phyloP scores from a whole-genome alignment of 441 rosid genomes.

The Populus trichocarpa region DNA sequence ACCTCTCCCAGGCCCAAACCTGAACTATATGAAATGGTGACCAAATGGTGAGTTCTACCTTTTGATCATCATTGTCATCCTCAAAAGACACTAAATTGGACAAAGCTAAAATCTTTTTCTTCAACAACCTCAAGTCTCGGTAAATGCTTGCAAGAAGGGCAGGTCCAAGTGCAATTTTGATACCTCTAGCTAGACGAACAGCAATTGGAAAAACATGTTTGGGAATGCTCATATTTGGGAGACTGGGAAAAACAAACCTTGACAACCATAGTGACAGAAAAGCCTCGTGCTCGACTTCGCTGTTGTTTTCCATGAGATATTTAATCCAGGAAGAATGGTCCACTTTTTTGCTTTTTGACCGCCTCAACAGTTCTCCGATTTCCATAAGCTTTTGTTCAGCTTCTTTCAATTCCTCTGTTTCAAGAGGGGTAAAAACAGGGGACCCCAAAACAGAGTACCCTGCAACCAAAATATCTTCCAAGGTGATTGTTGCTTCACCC shows the following conservation, averaged over 20 bases:
- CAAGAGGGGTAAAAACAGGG: constrained; percentile 15
- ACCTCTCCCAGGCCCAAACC: constrained; percentile 65
- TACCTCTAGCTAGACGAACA: constrained; percentile 36
- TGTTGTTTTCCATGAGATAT: constrained; percentile 20
- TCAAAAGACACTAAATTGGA: neutral
- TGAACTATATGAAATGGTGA: constrained; percentile 56
- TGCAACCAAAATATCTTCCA: constrained; percentile 41
- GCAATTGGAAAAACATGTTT: constrained; percentile 28
- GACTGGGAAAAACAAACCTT: constrained; percentile 34
- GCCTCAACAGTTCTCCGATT: neutral
- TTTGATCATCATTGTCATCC: neutral
- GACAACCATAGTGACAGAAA: constrained; percentile 16
- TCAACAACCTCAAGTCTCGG: constrained; percentile 35
- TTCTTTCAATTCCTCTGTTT: neutral
- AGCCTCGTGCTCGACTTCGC: constrained; percentile 35
- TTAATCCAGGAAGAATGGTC: neutral
- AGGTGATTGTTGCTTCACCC: constrained; percentile 47
- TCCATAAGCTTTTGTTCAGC: neutral
- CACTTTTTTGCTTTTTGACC: neutral
- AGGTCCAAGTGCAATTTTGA: constrained; percentile 45
- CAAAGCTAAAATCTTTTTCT: constrained; percentile 2
- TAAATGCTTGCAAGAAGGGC: constrained; percentile 44
- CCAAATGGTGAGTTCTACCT: constrained; percentile 14
- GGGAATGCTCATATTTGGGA: neutral
- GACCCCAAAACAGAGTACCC: constrained; percentile 43